phyloP scores from a whole-genome alignment of 805 yeast species.

The Myxozyma kluyveri region DNA sequence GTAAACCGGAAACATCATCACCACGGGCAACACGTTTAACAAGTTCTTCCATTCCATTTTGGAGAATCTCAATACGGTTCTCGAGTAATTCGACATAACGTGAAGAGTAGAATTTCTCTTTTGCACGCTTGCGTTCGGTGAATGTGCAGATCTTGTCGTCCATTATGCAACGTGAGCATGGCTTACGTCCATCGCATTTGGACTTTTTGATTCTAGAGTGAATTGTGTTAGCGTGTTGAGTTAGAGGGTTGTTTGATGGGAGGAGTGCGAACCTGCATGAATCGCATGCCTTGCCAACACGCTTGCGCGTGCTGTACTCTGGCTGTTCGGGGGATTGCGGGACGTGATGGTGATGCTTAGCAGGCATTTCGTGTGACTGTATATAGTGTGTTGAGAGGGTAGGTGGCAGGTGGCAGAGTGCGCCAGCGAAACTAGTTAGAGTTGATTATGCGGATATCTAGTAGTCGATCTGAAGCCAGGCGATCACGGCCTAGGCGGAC shows the following conservation, averaged over 20 bases:
- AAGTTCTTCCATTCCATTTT: slow-evolving; percentile 31
- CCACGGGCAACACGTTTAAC: slow-evolving; percentile 29
- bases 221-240: not conserved
- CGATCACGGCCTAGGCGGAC: too few relatives aligned
- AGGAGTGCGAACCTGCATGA: slow-evolving; percentile 45
- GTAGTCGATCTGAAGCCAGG: too few relatives aligned
- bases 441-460: too few relatives aligned
- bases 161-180: slow-evolving; percentile 51
- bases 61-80: slow-evolving; percentile 52
- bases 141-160: slow-evolving; percentile 60
- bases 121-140: slow-evolving; percentile 51
- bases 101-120: slow-evolving; percentile 55
- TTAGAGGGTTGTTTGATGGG: too few relatives aligned
- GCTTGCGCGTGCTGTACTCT: slow-evolving; percentile 28
- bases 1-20: slow-evolving; percentile 25
- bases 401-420: too few relatives aligned
- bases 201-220: slow-evolving; percentile 24
- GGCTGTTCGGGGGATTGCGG: slow-evolving; percentile 15
- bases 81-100: slow-evolving; percentile 60
- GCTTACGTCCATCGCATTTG: slow-evolving; percentile 47
- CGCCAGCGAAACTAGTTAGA: too few relatives aligned
- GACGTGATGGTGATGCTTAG: slow-evolving; percentile 4
- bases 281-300: slow-evolving; percentile 54
- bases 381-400: too few relatives aligned
- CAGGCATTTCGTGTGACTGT: too few relatives aligned